Evolutionary conservation across 148 eudicot genomes (phyloP), one percentile per base, ranked within the genome.

Genomic region (Cornus suecica): DNA sequence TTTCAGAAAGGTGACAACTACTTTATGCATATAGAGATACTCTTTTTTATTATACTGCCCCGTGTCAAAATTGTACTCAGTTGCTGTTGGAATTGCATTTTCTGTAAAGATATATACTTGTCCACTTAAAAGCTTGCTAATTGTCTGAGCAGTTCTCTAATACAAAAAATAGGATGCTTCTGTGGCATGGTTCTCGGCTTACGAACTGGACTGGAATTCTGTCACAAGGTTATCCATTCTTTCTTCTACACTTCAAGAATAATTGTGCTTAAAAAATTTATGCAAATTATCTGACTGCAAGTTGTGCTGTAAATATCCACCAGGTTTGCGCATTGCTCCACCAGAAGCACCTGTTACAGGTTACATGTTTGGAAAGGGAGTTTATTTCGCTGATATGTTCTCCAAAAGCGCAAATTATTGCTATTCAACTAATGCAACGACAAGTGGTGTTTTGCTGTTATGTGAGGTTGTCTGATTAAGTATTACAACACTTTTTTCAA

Each of bases 361-460:
- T 27, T 92, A 95, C 79, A 92, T 92, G 99, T 95, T 95, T 82
- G 99, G 99, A 32, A 95, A 95, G 85, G 99, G 99, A 70, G 97
- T 95, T 77, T 95, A 95, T 88, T 95, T 95, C 81, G 99, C 99
- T 65, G 99, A 95, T 79, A 95, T 95, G 99, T 95, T 95, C 79
- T 95, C 99, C 69, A 93, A 92, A 80, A 95, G 99, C 84, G 99
- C 99, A 77, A 95, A 92, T 70, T 95, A 93, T 77, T 95, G 98
- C 82, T 93, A 69, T 77, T 87, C 99, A 66, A 78, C 80, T 77
- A 73, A 76, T 31, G 68, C 76, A 71, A 61, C 91, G 67, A 79
- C 86, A 10, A 41, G 86, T 76, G 99, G 99, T 14, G 99, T 95
- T 73, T 85, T 95, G 75, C 97, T 95, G 83, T 78, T 95, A 32